A percentile compares a stretch with the other conserved stretches of the same genome.
Conservation (phyloP, 192 early-diverging fungal genomes). For the Coemansia sp. region DNA sequence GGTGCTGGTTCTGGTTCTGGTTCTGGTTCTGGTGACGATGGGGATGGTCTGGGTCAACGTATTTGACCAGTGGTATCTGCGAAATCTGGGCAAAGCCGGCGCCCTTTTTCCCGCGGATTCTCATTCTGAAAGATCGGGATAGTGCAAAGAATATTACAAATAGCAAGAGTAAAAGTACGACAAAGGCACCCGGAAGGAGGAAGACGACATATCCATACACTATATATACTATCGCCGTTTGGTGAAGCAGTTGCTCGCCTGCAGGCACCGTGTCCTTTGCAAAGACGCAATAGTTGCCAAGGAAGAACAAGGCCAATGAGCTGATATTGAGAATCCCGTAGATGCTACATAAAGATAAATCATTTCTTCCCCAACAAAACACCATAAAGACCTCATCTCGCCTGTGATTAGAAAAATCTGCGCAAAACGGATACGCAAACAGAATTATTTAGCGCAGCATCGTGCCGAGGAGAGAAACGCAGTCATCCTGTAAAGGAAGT, state of each 20-base stretch:
- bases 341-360: conserved; percentile 44
- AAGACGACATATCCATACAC: conserved; percentile 69
- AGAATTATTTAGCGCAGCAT: conserved; percentile 10
- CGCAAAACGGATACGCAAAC: conserved; percentile 4
- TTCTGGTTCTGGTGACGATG: no score
- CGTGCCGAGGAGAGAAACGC: neutral
- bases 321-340: conserved; percentile 63
- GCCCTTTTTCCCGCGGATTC: conserved; percentile 62
- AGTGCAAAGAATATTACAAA: conserved; percentile 39
- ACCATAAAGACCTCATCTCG: neutral
- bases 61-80: conserved; percentile 67
- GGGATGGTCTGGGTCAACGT: conserved; percentile 32
- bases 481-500: conserved; percentile 3
- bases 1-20: no score
- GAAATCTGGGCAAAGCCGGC: conserved; percentile 67
- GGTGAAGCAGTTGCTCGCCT: conserved; percentile 61
- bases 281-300: conserved; percentile 74
- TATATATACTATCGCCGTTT: conserved; percentile 63
- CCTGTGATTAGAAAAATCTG: conserved; percentile 5
- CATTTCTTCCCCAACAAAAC: conserved; percentile 13
- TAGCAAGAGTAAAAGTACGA: conserved; percentile 60
- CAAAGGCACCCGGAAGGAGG: conserved; percentile 59
- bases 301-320: conserved; percentile 64
- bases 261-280: conserved; percentile 42
- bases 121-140: conserved; percentile 63